Percentiles rank a stretch among this genome's conserved stretches.
These are phyloP conservation scores for Lachnellula hyalina DNA, from an alignment of 2,329 filamentous ascomycete genomes.

Conservation along the genomic window DNA sequence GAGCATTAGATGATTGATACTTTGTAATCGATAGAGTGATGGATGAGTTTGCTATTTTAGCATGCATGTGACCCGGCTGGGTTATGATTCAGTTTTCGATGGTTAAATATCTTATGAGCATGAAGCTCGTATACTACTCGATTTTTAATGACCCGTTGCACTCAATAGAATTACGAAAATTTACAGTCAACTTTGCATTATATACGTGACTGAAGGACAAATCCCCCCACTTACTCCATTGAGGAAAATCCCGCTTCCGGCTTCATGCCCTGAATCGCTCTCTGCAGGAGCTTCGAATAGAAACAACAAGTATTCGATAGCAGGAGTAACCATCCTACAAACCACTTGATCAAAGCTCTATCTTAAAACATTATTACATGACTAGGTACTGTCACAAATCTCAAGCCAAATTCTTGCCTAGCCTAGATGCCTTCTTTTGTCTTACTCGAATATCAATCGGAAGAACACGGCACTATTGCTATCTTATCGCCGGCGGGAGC, in stretches of 20 bases:
- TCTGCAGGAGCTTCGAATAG: background rate
- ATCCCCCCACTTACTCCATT: background rate
- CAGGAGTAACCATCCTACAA: background rate
- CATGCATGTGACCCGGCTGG: constrained; percentile 2
- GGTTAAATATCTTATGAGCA: background rate
- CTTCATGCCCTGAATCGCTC: background rate
- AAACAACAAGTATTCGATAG: background rate
- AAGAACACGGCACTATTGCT: background rate
- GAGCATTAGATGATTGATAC: constrained; percentile 48
- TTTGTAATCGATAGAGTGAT: background rate
- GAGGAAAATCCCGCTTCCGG: background rate
- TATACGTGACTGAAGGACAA: background rate
- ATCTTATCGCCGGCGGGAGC: background rate
- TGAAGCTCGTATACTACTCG: constrained; percentile 3
- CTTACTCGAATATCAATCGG: background rate
- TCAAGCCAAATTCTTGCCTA: too few relatives aligned
- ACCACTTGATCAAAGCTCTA: too few relatives aligned
- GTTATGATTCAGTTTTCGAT: constrained; percentile 1
- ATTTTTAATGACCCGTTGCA: constrained; percentile 9
- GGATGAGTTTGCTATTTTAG: constrained; percentile 3
- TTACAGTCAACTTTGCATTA: too few relatives aligned
- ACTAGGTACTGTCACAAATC: too few relatives aligned
- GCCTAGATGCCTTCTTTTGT: background rate
- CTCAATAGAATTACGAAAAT: background rate
- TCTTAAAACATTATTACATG: too few relatives aligned